Base-by-base conservation (phyloP, 495 filamentous ascomycete species). In the Talaromyces liani region DNA sequence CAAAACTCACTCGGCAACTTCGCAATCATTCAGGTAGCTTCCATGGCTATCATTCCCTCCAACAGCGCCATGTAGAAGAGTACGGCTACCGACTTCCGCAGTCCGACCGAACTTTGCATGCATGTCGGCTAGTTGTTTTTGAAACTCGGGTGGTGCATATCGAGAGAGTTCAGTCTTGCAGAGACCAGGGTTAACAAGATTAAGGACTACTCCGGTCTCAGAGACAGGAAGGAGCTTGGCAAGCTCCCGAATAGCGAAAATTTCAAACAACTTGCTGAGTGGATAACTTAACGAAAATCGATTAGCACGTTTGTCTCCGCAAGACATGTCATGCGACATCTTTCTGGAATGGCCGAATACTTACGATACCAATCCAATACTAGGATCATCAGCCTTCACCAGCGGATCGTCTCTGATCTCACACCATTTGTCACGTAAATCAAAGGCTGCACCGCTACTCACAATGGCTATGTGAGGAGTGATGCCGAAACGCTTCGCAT, bases 161-260 rank as follows among this genome's bases (percentile, higher is more conserved):
- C 77, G 68, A 16, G 65, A 67, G 0, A 79, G 71, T 7, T 74
- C 71, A 0, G 74, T 73, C 49, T 65, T 71, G 31, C 79, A 80
- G 54, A 81, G 63, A 33, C 82, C 82, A 1, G 78, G 78, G 60
- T 73, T 76, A 65, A 76, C 69, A 20, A 72, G 65, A 45, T 74
- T 80, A 53, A 80, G 56, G 62, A 80, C 71, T 6, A 78, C 78
- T 14, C 75, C 67, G 2, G 75, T 73, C n/a, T 71, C 74, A 49
- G 63, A 64, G 33, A 73, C 65, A 10, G 67, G 65, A 18, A 58
- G 22, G 10, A 51, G 25, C 2, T 49, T 68, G 7, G 72, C 71
- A 29, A 79, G 62, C 45, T 79, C 71, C 36, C 71, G 69, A 8
- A 71, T 63, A 33, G 65, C 69, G 25, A 75, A 75, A 31, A 77